phyloP scores from a whole-genome alignment of 129 eudicot species.

The Ambrosia artemisiifolia region DNA sequence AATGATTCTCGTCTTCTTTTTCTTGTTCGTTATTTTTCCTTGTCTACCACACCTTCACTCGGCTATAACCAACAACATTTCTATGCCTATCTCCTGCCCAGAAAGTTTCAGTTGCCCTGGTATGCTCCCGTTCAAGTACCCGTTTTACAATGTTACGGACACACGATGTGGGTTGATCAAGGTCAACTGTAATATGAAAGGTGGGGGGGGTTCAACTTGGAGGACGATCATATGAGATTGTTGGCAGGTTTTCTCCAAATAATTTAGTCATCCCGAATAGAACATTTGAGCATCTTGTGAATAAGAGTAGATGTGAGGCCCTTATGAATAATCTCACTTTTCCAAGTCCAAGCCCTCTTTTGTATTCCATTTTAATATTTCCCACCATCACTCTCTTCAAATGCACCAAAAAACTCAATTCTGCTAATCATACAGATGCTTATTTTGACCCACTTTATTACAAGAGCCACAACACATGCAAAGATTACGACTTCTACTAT shows the following conservation, averaged over 20 bases:
- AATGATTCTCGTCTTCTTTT: constrained; percentile 6
- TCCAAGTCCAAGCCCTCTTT: constrained; percentile 22
- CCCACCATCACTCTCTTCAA: constrained; percentile 31
- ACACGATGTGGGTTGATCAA: constrained; percentile 15
- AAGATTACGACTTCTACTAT: constrained; percentile 11
- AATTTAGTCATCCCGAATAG: not conserved
- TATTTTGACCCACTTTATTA: not conserved
- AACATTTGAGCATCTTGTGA: not conserved
- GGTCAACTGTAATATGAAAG: not conserved
- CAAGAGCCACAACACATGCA: not conserved
- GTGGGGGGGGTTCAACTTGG: constrained; percentile 1
- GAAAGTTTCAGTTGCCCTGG: constrained; percentile 11
- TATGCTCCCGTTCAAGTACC: constrained; percentile 1
- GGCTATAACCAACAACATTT: not conserved
- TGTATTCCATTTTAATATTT: constrained; percentile 11
- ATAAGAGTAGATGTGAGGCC: constrained; percentile 7
- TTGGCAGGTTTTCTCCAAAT: no score
- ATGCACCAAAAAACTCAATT: constrained; percentile 14
- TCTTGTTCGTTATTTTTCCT: not conserved
- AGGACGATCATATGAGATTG: not conserved
- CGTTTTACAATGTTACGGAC: not conserved
- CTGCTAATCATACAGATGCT: no score
- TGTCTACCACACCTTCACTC: not conserved
- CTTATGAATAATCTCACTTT: constrained; percentile 1
- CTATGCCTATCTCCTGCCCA: not conserved